Evolutionary conservation across 495 filamentous ascomycete species (phyloP).

Genomic region (Trichoderma asperelloides): DNA sequence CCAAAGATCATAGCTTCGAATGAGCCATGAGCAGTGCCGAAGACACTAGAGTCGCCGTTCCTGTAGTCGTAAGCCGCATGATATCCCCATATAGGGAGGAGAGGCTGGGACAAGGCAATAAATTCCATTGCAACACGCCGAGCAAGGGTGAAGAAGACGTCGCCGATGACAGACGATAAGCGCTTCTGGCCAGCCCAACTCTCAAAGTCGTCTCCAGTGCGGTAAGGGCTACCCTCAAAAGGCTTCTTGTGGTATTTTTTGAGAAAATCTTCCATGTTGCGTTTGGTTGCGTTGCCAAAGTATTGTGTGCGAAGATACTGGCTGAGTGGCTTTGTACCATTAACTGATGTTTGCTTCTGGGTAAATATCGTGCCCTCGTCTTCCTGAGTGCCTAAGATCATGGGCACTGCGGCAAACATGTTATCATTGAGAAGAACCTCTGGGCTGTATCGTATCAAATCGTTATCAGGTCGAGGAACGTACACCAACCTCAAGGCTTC

Average conservation of each 20-base stretch:
- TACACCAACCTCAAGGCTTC: conserved; percentile 11
- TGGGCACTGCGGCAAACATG: conserved; percentile 29
- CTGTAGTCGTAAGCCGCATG: conserved; percentile 45
- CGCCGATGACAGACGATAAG: conserved; percentile 49
- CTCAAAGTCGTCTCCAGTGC: conserved; percentile 41
- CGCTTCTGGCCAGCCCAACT: conserved; percentile 53
- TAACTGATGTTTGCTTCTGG: conserved; percentile 32
- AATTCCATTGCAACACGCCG: conserved; percentile 28
- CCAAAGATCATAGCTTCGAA: conserved; percentile 44
- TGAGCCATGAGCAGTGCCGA: conserved; percentile 50
- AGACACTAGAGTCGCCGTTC: conserved; percentile 41
- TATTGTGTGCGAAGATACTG: conserved; percentile 35
- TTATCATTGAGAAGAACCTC: conserved; percentile 10
- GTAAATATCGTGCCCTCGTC: conserved; percentile 34
- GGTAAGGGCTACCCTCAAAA: conserved; percentile 41
- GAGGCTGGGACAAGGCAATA: conserved; percentile 30
- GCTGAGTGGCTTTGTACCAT: conserved; percentile 34
- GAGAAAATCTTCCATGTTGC: conserved; percentile 31
- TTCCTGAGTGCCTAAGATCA: conserved; percentile 31
- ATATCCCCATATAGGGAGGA: conserved; percentile 47
- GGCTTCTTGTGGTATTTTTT: conserved; percentile 32
- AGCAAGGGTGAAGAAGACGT: conserved; percentile 43
- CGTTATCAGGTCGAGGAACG: conserved; percentile 33
- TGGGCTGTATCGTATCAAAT: conserved; percentile 32
- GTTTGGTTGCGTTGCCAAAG: conserved; percentile 24